A percentile compares a stretch with the other conserved stretches of the same genome.
Evolutionary conservation across 164 flowering plant species (phyloP).

Genomic region (Magnolia officinalis): DNA sequence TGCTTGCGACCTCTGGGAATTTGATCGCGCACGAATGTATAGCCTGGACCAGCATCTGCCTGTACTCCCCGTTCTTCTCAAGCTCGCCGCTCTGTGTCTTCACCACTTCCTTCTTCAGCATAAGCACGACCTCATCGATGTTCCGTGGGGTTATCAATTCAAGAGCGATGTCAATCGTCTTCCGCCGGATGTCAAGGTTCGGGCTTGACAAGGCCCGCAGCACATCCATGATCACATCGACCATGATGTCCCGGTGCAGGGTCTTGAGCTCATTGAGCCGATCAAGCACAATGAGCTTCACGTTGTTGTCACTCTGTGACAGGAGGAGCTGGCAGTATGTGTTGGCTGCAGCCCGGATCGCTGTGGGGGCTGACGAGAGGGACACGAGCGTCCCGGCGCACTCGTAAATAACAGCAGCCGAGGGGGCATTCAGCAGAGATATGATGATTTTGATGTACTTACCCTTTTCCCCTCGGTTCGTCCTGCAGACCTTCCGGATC

Average conservation of each 20-base stretch:
- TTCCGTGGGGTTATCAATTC: conserved; percentile 84
- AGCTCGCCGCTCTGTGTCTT: conserved; percentile 89
- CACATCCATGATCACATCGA: conserved; percentile 92
- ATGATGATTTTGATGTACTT: conserved; percentile 83
- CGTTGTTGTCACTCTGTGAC: conserved; percentile 96
- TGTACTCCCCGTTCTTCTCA: conserved; percentile 92
- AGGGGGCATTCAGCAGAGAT: conserved; percentile 74
- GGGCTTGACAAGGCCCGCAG: conserved; percentile 91
- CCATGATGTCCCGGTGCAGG: conserved; percentile 81
- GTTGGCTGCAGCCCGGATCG: conserved; percentile 81
- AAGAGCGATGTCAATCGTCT: conserved; percentile 83
- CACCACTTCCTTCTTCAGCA: conserved; percentile 89
- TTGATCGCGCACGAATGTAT: conserved; percentile 91
- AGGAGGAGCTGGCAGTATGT: conserved; percentile 83
- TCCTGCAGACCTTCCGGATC: conserved; percentile 77
- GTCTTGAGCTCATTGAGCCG: conserved; percentile 77
- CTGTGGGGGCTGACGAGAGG: conserved; percentile 90
- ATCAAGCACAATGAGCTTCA: conserved; percentile 91
- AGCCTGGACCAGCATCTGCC: conserved; percentile 96
- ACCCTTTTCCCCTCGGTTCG: conserved; percentile 76
- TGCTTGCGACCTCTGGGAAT: conserved; percentile 96
- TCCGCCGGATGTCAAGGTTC: conserved; percentile 79
- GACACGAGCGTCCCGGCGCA: conserved; percentile 92
- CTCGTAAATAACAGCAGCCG: conserved; percentile 85
- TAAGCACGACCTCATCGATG: conserved; percentile 86